Evolutionary conservation across 2,329 filamentous ascomycete genomes (phyloP).

Genomic region (Cordyceps fumosorosea): DNA sequence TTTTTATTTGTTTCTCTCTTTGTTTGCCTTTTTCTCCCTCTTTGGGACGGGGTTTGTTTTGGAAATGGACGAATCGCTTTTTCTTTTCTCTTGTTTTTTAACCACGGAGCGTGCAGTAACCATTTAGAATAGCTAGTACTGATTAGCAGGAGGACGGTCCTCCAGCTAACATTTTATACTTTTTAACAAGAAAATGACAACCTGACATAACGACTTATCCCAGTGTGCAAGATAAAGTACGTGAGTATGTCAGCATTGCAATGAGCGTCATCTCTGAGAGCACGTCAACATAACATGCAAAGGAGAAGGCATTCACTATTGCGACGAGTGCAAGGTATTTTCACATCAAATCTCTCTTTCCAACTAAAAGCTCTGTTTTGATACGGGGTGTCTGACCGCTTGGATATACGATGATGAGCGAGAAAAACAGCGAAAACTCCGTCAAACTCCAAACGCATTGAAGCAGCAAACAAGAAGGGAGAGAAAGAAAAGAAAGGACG

Average conservation of each 20-base stretch:
- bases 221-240: no score
- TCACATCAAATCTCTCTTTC: neutral
- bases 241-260: neutral
- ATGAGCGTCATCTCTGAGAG: no score
- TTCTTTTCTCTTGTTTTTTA: neutral
- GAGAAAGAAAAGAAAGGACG: neutral
- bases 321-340: neutral
- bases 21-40: neutral
- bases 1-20: neutral
- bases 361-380: neutral
- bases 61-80: neutral
- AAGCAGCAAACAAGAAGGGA: neutral
- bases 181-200: neutral
- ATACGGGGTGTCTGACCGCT: constrained; percentile 2
- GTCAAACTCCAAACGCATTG: neutral
- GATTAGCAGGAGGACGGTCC: neutral
- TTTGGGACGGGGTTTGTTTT: neutral
- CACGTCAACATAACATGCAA: no score
- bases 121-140: constrained; percentile 1
- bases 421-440: neutral
- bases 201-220: neutral
- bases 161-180: neutral
- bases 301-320: neutral
- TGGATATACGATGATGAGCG: neutral
- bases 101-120: neutral